These are phyloP conservation scores for Flaveria ramosissima DNA, from an alignment of 129 eudicot genomes.

Conservation along the genomic window DNA sequence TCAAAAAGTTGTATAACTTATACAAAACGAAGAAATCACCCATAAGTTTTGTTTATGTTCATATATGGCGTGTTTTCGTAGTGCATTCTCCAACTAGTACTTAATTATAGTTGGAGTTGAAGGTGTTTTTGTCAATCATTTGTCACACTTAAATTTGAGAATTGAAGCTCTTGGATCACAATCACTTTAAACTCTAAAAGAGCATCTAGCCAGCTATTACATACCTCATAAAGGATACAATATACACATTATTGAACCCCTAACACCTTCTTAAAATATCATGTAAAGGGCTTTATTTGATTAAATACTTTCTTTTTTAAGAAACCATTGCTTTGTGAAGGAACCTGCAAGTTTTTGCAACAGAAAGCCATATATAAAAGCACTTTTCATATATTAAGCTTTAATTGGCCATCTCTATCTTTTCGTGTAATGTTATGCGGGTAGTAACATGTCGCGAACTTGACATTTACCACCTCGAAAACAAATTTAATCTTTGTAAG, in stretches of 20 bases:
- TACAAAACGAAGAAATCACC: conserved; percentile 30
- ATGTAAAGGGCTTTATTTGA: conserved; percentile 20
- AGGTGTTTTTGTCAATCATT: conserved; percentile 7
- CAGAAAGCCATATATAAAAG: background rate
- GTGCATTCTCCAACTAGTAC: background rate
- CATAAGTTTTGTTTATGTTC: conserved; percentile 17
- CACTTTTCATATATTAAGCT: conserved; percentile 32
- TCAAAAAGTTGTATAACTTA: conserved; percentile 23
- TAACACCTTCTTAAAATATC: conserved; percentile 29
- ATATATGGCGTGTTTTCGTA: conserved; percentile 5
- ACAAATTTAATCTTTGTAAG: background rate
- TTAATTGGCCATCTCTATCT: background rate
- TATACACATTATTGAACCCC: conserved; percentile 44
- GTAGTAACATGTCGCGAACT: conserved; percentile 16
- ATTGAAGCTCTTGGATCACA: conserved; percentile 1
- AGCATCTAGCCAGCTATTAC: conserved; percentile 17
- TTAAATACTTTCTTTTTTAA: conserved; percentile 40
- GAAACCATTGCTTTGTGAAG: conserved; percentile 30
- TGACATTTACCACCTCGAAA: conserved; percentile 18
- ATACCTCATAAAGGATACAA: conserved; percentile 29
- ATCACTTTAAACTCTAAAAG: conserved; percentile 3
- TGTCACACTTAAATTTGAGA: background rate
- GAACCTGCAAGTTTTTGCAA: conserved; percentile 49
- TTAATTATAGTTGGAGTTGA: background rate
- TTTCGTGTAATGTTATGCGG: background rate